phyloP scores from a whole-genome alignment of 805 yeast genomes.

The Hanseniaspora thailandica region DNA sequence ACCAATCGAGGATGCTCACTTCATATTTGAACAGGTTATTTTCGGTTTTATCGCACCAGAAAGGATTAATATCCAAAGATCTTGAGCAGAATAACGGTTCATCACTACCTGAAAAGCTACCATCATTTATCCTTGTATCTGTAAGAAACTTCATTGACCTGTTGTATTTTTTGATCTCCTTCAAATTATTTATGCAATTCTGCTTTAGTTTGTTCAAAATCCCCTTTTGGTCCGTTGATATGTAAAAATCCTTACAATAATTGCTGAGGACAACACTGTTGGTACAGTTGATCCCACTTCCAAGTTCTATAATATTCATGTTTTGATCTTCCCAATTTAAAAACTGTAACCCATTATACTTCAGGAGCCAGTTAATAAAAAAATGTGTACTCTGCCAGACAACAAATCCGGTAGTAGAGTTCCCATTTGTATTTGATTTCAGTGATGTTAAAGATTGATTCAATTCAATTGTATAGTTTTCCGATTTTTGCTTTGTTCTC shows the following conservation, averaged over 20 bases:
- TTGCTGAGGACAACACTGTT: conserved; percentile 24
- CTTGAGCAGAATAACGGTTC: conserved; percentile 10
- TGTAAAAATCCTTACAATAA: conserved; percentile 21
- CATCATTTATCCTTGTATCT: not conserved
- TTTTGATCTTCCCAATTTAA: not conserved
- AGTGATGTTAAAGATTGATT: conserved; percentile 25
- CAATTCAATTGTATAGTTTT: conserved; percentile 20
- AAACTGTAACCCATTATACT: conserved; percentile 20
- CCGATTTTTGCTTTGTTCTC: not conserved
- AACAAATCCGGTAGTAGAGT: conserved; percentile 31
- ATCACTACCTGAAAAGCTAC: not conserved
- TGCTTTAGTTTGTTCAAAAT: conserved; percentile 23
- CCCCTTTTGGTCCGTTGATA: conserved; percentile 28
- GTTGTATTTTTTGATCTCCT: conserved; percentile 21
- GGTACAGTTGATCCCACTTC: conserved; percentile 28
- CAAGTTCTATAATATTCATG: conserved; percentile 23
- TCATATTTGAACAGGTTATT: conserved; percentile 16
- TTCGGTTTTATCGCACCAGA: not conserved
- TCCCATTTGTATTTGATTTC: conserved; percentile 25
- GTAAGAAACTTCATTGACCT: conserved; percentile 17
- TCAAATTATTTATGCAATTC: conserved; percentile 23
- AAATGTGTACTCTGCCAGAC: conserved; percentile 29
- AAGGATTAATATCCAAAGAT: conserved; percentile 6
- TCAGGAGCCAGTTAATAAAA: conserved; percentile 28
- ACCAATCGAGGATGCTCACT: conserved; percentile 26